Evolutionary conservation across 345 rosid genomes (phyloP), one percentile per base, ranked within the genome.

Genomic region (Sonneratia caseolaris): DNA sequence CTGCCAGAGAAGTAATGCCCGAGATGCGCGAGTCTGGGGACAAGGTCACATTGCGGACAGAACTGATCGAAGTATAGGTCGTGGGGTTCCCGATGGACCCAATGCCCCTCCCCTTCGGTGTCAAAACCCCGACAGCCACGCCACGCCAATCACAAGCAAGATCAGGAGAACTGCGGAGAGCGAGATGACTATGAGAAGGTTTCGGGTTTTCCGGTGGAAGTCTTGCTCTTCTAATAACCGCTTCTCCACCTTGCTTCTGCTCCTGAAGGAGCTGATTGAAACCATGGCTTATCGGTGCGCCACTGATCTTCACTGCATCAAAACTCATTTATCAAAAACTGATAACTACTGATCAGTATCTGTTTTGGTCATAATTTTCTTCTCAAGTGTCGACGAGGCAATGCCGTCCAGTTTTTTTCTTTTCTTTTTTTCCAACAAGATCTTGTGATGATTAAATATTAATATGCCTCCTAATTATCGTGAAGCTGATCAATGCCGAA

Each of bases 21-120:
- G 77, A 68, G 62, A 59, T 40, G 77, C 85, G 76, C 1, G 78
- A 72, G 16, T 74, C 75, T 16, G 80, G 80, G 32, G 78, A 81
- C 55, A 24, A 18, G 1, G 85, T 81, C 12, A 69, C 78, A 38
- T 72, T 69, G 45, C 82, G 78, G 7, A 76, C n/a, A 43, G 76
- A 73, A 7, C 35, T 24, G 75, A 84, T 71, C 14, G n/a, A 5
- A 19, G 70, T 53, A 35, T 0, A 24, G 40, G 66, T 3, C 3
- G 71, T 13, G 36, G 47, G 71, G 48, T 42, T 53, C 9, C 22
- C 59, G 7, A n/a, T 45, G 49, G 78, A 67, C n/a, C 3, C 18
- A 18, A 49, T 11, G 40, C 32, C 32, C 8, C 68, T 40, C 64
- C 72, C 68, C 0, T 7, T 14, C 7, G 73, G 76, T 11, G 51